Evolutionary conservation across 2,329 filamentous ascomycete genomes (phyloP), one percentile per base, ranked within the genome.

Genomic region (Ophiobolus disseminans): DNA sequence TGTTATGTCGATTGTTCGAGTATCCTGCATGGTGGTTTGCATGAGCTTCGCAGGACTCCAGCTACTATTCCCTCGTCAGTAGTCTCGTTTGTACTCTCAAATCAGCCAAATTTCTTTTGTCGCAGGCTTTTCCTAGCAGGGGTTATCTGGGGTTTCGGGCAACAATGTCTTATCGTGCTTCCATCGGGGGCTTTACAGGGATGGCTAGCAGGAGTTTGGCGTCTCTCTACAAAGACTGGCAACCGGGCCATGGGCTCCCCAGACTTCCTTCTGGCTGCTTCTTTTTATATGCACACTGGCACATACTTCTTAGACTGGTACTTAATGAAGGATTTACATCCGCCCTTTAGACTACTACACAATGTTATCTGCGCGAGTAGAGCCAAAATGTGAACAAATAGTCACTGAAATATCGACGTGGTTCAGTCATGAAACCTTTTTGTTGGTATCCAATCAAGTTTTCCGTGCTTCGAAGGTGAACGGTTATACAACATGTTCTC

Each of bases 261-360:
- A 34, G 34, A 38, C 41, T 48, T 55, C 57, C 45, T 57, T 55
- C 50, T 48, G 53, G 52, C 53, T 50, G 55, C 60, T 55, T 66
- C 59, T 58, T 53, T 51, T 53, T 62, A 49, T 42, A 34, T 40
- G 37, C 57, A 62, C 58, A 62, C 57, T 56, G 55, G 58, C 60
- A 68, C 38, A 50, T 49, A 66, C 61, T 62, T 53, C 53, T 56
- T 72, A 73, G 68, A 72, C 69, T 67, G 70, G 69, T 66, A 72
- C 58, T 72, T 73, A 72, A 73, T 72, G 67, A 72, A 70, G 68
- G 69, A 70, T 67, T 50, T 60, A 62, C 46, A 68, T 73, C 69
- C 69, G 61, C 66, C 30, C 28, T 55, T 55, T 73, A 73, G 69
- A 73, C 62, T 70, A 72, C 62, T 72, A 66, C 53, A 65, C 56